Base-by-base conservation (phyloP, 192 early-diverging fungal genomes). In the Linnemannia elongata region DNA sequence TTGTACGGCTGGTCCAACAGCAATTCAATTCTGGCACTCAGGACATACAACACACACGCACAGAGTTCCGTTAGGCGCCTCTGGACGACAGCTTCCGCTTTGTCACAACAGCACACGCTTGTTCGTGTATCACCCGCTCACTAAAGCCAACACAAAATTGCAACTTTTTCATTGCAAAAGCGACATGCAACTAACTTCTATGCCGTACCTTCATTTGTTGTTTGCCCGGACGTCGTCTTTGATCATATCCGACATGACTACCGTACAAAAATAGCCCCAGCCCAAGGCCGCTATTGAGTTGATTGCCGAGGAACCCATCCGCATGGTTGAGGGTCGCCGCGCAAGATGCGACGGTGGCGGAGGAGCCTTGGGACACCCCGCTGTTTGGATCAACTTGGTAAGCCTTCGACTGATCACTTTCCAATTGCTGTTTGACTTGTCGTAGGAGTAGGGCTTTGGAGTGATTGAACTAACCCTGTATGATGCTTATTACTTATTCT, bases 331-430 rank as follows among this genome's bases (percentile, higher is more conserved):
- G 30, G 90, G 91, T 44, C 94, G 96, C 30, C 84, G 93, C 80
- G 96, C 94, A 47, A 90, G 92, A 81, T 99, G 98, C 82, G 93
- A 99, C 80, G 98, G 98, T 77, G 98, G 96, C 93, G 97, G 94
- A 69, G 98, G 97, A 78, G 88, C 96, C 54, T 91, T 99, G 42
- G 98, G 98, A 44, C 98, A 99, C 82, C 98, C 98, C 33, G 95
- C 95, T 82, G 96, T 99, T 35, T 99, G 95, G 90, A 96, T 99
- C 84, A 98, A 98, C 89, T 93, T 99, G 85, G 95, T 94, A 91
- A 69, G 52, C 71, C 33, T 55, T 60, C 68, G 66, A 44, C 69
- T 72, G 60, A 30, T 47, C 12, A 44, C 75, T 55, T 22, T 63
- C 68, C 27, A 15, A 6, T 63, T 70, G 39, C 41, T 52, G 30